Percentiles rank a stretch among this genome's conserved stretches.
phyloP scores from a whole-genome alignment of 495 filamentous ascomycete species.

The Tuber microsphaerosporum region DNA sequence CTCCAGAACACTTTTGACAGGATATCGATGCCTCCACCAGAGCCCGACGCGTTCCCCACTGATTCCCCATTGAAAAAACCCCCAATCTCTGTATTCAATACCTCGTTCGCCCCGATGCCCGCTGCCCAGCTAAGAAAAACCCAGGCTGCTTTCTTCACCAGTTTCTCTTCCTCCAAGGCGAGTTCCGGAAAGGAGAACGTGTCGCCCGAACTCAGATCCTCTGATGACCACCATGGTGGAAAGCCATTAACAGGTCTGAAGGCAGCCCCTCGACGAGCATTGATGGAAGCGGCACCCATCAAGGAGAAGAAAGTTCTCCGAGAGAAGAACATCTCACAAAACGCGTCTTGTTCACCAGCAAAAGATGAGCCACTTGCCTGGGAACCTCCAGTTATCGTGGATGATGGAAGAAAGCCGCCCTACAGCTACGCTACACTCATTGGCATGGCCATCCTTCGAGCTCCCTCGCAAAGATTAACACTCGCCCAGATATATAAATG shows the following conservation, averaged over 20 bases:
- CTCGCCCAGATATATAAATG: conserved; percentile 98
- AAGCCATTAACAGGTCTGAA: conserved; percentile 48
- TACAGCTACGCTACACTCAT: conserved; percentile 95
- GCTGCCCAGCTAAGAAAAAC: conserved; percentile 45
- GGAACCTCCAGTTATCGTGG: conserved; percentile 57
- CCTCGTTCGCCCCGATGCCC: conserved; percentile 42
- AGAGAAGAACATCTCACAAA: conserved; percentile 27
- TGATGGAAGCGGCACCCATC: conserved; percentile 68
- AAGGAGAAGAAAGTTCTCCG: conserved; percentile 56
- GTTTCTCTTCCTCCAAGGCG: conserved; percentile 51
- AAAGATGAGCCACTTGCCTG: conserved; percentile 31
- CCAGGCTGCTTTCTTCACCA: conserved; percentile 59
- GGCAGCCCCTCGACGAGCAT: conserved; percentile 51
- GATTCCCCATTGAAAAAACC: conserved; percentile 80
- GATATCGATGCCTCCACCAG: conserved; percentile 67
- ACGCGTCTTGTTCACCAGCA: conserved; percentile 21
- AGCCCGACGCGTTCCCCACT: conserved; percentile 58
- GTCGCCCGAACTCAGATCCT: conserved; percentile 45
- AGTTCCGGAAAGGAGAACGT: conserved; percentile 61
- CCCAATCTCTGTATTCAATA: conserved; percentile 54
- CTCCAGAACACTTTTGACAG: conserved; percentile 49
- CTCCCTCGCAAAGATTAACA: conserved; percentile 74
- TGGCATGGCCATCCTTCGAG: conserved; percentile 90
- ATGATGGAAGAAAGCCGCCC: conserved; percentile 80
- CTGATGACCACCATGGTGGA: conserved; percentile 37